A percentile compares a stretch with the other conserved stretches of the same genome.
These are phyloP conservation scores for Delphinella strobiligena DNA, from an alignment of 2,329 filamentous ascomycete genomes.

Conservation along the genomic window DNA sequence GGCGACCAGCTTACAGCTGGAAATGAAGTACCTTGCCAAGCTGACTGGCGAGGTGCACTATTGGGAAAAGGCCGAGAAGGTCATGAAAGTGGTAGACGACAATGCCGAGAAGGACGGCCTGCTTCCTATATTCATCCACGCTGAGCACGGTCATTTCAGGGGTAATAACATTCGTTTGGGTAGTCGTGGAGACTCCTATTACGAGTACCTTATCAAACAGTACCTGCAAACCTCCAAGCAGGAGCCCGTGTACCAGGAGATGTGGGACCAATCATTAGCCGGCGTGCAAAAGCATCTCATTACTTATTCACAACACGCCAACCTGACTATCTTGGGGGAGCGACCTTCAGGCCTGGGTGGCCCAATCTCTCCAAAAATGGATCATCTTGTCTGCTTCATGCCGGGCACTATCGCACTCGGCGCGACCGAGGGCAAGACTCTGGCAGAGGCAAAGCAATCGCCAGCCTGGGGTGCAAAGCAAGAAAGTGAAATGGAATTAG, in stretches of 20 bases:
- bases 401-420: slow-evolving; percentile 88
- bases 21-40: slow-evolving; percentile 94
- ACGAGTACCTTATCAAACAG: slow-evolving; percentile 97
- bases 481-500: slow-evolving; percentile 77
- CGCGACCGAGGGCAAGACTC: slow-evolving; percentile 65
- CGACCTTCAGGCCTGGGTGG: slow-evolving; percentile 59
- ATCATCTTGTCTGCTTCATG: slow-evolving; percentile 95
- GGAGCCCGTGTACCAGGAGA: slow-evolving; percentile 74
- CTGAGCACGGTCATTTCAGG: slow-evolving; percentile 65
- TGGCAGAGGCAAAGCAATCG: slow-evolving; percentile 61
- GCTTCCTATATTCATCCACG: slow-evolving; percentile 81
- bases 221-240: slow-evolving; percentile 85
- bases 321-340: slow-evolving; percentile 84
- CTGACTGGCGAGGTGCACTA: slow-evolving; percentile 85
- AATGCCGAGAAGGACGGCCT: slow-evolving; percentile 71
- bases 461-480: slow-evolving; percentile 62
- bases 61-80: slow-evolving; percentile 83
- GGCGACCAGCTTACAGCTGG: slow-evolving; percentile 81
- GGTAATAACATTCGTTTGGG: slow-evolving; percentile 82
- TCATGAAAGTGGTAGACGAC: slow-evolving; percentile 81
- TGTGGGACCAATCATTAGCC: slow-evolving; percentile 79
- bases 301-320: slow-evolving; percentile 69
- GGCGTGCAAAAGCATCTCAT: slow-evolving; percentile 87
- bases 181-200: slow-evolving; percentile 92
- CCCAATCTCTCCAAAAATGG: slow-evolving; percentile 77